Conservation (phyloP, 140 eudicot genomes). For the Cichorium intybus region DNA sequence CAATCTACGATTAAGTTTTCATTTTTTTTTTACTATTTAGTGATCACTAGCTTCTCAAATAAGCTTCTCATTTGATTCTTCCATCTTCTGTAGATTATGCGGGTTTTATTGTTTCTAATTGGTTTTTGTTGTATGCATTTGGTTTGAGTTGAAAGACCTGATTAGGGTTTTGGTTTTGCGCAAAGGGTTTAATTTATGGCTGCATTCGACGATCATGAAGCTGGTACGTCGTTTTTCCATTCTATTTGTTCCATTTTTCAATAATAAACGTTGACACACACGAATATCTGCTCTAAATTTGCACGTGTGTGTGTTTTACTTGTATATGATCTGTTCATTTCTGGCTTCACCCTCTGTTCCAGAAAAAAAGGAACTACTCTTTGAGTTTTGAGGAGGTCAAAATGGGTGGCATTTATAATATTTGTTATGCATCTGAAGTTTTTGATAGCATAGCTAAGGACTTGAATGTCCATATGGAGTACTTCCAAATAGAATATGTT, state of each 20-base stretch:
- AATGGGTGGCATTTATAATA: neutral
- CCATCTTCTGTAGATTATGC: neutral
- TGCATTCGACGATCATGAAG: conserved; percentile 15
- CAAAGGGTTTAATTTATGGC: conserved; percentile 17
- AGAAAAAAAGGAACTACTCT: neutral
- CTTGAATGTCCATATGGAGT: too few relatives aligned
- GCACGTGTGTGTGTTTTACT: neutral
- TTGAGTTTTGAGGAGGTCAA: neutral
- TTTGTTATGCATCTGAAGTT: too few relatives aligned
- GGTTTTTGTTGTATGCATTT: conserved; percentile 7
- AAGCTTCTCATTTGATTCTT: conserved; percentile 6
- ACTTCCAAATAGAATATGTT: too few relatives aligned
- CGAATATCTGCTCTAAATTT: neutral
- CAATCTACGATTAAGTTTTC: neutral
- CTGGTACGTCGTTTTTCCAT: conserved; percentile 12
- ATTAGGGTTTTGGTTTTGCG: conserved; percentile 20
- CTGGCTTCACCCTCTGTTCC: neutral
- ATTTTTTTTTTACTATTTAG: neutral
- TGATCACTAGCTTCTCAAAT: conserved; percentile 17
- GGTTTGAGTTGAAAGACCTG: neutral
- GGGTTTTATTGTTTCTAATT: neutral
- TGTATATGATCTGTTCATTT: neutral
- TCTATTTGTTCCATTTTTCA: neutral
- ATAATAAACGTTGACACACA: neutral
- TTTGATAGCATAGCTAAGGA: too few relatives aligned